Evolutionary conservation across 257 asterid genomes (phyloP).

Genomic region (Gardenia jasminoides): DNA sequence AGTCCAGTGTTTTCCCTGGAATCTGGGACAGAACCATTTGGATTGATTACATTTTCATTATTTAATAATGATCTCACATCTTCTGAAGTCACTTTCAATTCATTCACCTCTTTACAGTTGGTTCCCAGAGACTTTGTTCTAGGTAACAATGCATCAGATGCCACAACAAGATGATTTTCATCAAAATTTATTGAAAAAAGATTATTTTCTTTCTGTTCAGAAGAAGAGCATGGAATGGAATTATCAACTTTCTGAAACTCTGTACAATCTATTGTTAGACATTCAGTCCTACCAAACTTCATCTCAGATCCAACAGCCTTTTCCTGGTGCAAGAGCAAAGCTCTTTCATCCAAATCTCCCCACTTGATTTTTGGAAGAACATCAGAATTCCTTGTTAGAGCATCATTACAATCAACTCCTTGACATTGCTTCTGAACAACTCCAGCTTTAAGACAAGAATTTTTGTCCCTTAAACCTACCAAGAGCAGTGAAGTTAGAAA

Average conservation of each 20-base stretch:
- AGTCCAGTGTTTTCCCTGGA: conserved; percentile 27
- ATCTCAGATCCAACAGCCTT: conserved; percentile 44
- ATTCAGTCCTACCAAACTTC: conserved; percentile 38
- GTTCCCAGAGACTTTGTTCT: conserved; percentile 26
- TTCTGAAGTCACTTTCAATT: conserved; percentile 39
- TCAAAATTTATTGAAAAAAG: conserved; percentile 14
- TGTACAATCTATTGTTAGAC: conserved; percentile 27
- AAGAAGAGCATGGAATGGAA: conserved; percentile 23
- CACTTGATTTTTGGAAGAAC: conserved; percentile 73
- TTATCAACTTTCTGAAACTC: conserved; percentile 33
- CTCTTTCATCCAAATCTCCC: conserved; percentile 93
- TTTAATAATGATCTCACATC: conserved; percentile 51
- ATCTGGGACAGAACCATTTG: conserved; percentile 26
- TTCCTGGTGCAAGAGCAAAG: conserved; percentile 52
- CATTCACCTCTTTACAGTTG: conserved; percentile 35
- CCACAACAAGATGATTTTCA: conserved; percentile 32
- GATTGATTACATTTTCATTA: conserved; percentile 40
- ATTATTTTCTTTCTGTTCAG: conserved; percentile 30
- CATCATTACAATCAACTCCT: conserved; percentile 34
- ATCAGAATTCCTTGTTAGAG: conserved; percentile 29
- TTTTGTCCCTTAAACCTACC: conserved; percentile 21
- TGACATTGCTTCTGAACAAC: conserved; percentile 16
- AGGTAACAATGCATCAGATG: conserved; percentile 28
- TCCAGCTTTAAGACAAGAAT: conserved; percentile 29
- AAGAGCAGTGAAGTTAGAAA: conserved; percentile 29